Evolutionary conservation across 768 basidiomycete genomes (phyloP).

Genomic region (Trametes gibbosa): DNA sequence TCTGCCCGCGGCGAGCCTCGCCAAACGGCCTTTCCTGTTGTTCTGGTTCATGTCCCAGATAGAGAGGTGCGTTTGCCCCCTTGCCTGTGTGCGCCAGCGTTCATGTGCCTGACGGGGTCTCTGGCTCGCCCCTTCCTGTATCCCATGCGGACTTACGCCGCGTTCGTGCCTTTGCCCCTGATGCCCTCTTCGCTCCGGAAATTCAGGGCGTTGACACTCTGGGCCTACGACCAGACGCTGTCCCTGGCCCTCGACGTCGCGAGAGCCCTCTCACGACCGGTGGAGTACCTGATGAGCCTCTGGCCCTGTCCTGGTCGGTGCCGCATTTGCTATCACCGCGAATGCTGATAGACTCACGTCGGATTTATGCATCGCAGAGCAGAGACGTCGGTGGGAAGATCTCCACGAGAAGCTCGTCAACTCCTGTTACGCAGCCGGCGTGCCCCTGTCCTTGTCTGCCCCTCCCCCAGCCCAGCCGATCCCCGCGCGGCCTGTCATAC

Average conservation of each 20-base stretch:
- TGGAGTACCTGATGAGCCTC: slow-evolving; percentile 58
- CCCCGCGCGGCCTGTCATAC: background rate
- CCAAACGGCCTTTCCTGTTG: slow-evolving; percentile 61
- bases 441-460: slow-evolving; percentile 35
- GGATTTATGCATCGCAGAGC: slow-evolving; percentile 36
- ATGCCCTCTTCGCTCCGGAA: slow-evolving; percentile 1
- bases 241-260: slow-evolving; percentile 61
- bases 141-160: slow-evolving; percentile 1
- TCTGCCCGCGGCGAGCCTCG: slow-evolving; percentile 41
- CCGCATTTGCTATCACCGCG: background rate
- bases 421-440: slow-evolving; percentile 48
- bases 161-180: slow-evolving; percentile 1
- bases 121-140: background rate
- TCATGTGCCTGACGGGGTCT: slow-evolving; percentile 10
- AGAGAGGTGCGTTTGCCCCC: slow-evolving; percentile 40
- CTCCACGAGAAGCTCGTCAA: slow-evolving; percentile 45
- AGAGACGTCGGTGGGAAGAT: slow-evolving; percentile 45
- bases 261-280: slow-evolving; percentile 54
- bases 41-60: slow-evolving; percentile 80
- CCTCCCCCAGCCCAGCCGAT: slow-evolving; percentile 23
- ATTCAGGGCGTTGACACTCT: slow-evolving; percentile 52
- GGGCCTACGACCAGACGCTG: slow-evolving; percentile 58
- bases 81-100: background rate
- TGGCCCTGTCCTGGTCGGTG: slow-evolving; percentile 64
- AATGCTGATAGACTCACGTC: slow-evolving; percentile 9